Percentiles rank a stretch among this genome's conserved stretches.
phyloP scores from a whole-genome alignment of 129 eudicot genomes.

The Rutidosis leptorrhynchoides region DNA sequence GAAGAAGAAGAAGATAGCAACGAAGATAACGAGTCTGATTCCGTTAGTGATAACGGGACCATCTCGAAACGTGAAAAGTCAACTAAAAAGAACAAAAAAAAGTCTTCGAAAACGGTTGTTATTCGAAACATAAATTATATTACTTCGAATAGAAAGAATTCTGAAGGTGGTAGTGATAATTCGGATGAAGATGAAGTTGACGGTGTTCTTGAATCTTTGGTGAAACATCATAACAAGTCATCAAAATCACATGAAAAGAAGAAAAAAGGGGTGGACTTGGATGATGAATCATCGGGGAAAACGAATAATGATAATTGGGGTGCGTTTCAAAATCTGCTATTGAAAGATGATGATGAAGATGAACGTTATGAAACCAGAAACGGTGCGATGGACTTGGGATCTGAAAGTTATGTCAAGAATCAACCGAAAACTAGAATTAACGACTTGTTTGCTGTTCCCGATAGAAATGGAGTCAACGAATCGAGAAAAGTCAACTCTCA shows the following conservation, averaged over 20 bases:
- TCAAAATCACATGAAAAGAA: constrained; percentile 50
- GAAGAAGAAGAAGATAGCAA: constrained; percentile 48
- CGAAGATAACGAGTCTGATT: constrained; percentile 46
- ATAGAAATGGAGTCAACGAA: constrained; percentile 42
- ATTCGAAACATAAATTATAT: constrained; percentile 93
- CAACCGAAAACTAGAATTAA: constrained; percentile 28
- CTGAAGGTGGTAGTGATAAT: constrained; percentile 54
- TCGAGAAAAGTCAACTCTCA: constrained; percentile 33
- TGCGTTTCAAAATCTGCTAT: constrained; percentile 74
- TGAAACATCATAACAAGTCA: constrained; percentile 50
- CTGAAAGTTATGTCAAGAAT: constrained; percentile 41
- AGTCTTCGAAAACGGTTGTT: constrained; percentile 82
- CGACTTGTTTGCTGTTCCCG: constrained; percentile 55
- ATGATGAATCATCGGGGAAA: constrained; percentile 26
- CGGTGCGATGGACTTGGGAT: constrained; percentile 37
- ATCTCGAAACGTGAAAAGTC: constrained; percentile 48
- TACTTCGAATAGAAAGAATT: constrained; percentile 66
- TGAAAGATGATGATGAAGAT: constrained; percentile 53
- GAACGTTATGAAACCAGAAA: constrained; percentile 35
- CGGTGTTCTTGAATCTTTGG: constrained; percentile 65
- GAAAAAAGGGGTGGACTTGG: constrained; percentile 37
- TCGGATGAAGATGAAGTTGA: constrained; percentile 55
- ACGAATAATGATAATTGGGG: constrained; percentile 56
- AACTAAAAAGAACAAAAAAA: constrained; percentile 56
- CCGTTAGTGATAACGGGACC: constrained; percentile 50